Evolutionary conservation across 768 basidiomycete species (phyloP).

Genomic region (Cubamyces lactineus): DNA sequence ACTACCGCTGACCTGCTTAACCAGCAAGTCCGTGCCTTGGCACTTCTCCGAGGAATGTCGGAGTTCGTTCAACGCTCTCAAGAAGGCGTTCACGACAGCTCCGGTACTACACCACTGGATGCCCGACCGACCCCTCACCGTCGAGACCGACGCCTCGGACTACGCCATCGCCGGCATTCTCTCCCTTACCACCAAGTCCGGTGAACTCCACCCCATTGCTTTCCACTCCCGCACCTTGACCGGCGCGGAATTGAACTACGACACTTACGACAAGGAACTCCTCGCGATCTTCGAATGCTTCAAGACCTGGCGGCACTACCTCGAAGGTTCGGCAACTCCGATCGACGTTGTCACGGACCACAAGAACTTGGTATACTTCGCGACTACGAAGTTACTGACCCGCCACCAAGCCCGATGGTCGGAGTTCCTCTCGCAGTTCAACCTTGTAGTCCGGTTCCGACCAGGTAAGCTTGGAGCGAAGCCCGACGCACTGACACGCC

Average conservation of each 20-base stretch:
- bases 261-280: slow-evolving; percentile 56
- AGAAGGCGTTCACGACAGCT: too few relatives aligned
- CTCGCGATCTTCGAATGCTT: slow-evolving; percentile 46
- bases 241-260: slow-evolving; percentile 48
- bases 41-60: too few relatives aligned
- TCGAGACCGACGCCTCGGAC: too few relatives aligned
- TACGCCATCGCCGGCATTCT: slow-evolving; percentile 28
- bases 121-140: too few relatives aligned
- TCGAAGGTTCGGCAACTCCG: slow-evolving; percentile 24
- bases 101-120: too few relatives aligned
- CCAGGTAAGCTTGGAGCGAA: slow-evolving; percentile 11
- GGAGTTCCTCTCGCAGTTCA: slow-evolving; percentile 29
- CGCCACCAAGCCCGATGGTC: slow-evolving; percentile 44
- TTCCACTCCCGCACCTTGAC: slow-evolving; percentile 36
- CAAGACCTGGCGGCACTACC: slow-evolving; percentile 29
- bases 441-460: slow-evolving; percentile 23
- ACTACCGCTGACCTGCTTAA: too few relatives aligned
- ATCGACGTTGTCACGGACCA: slow-evolving; percentile 39
- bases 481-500: slow-evolving; percentile 26
- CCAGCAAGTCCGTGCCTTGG: too few relatives aligned
- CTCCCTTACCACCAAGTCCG: slow-evolving; percentile 20
- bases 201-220: slow-evolving; percentile 35
- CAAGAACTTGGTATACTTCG: slow-evolving; percentile 44
- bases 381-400: slow-evolving; percentile 36
- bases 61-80: too few relatives aligned